Percentiles rank a stretch among this genome's conserved stretches.
Conservation (phyloP, 306 rosid genomes). For the Vachellia pachyceras region DNA sequence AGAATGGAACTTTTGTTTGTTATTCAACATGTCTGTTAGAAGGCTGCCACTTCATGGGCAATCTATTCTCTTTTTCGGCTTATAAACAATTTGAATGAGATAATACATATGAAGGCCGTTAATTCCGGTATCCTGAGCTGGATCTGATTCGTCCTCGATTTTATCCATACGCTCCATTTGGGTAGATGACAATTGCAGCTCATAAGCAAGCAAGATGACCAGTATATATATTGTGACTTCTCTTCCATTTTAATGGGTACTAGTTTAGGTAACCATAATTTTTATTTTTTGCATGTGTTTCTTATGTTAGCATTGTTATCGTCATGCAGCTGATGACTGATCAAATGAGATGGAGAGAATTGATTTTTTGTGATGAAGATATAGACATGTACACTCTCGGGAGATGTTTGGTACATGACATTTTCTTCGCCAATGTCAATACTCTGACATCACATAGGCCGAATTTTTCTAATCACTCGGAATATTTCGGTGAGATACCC, state of each 20-base stretch:
- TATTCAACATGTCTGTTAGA: background rate
- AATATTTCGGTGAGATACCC: background rate
- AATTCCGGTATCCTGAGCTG: background rate
- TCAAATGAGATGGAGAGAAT: background rate
- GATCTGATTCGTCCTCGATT: constrained; percentile 19
- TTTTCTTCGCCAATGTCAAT: background rate
- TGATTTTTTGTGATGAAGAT: constrained; percentile 19
- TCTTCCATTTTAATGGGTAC: constrained; percentile 1
- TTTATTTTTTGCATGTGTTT: background rate
- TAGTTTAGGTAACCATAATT: background rate
- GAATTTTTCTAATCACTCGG: background rate
- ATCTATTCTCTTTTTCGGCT: background rate
- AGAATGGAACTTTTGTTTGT: background rate
- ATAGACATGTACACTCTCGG: background rate
- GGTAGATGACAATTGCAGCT: constrained; percentile 2
- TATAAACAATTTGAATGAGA: background rate
- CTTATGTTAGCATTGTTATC: background rate
- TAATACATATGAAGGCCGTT: background rate
- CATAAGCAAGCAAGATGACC: background rate
- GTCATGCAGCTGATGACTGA: constrained; percentile 9
- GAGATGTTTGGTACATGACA: background rate
- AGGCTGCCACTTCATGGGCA: constrained; percentile 19
- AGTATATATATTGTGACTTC: background rate
- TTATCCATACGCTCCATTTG: background rate
- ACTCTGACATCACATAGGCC: background rate